Base-by-base conservation (phyloP, 176 grass and related monocot species). In the Panicum miliaceum region DNA sequence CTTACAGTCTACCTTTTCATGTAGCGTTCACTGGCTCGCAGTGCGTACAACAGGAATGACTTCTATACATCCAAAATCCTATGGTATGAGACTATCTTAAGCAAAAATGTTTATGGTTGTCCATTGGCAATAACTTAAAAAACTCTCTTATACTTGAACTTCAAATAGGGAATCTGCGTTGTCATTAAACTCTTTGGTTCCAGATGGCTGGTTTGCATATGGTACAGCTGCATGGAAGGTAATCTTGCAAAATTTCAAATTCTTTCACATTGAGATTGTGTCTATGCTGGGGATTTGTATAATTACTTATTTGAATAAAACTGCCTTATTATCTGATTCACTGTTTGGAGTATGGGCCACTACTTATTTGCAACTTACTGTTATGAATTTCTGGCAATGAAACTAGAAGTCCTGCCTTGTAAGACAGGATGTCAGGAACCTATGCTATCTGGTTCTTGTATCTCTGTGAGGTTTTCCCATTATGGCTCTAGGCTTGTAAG, bases 201-300 rank as follows among this genome's bases (percentile, higher is more conserved):
- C 89, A 82, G 93, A 98, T 95, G 91, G 96, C 27, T 95, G 96
- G 93, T 98, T 98, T 87, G 90, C 96, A n/a, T 92, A 92, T 57
- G 96, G 96, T 73, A 94, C 87, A 63, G 82, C 87, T 88, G 89
- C 96, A 80, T 94, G 92, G 86, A 98, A 93, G 93, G 96, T 98
- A 83, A 71, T 43, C 48, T 84, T 32, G 23, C 20, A 1, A 22
- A 87, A 37, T 52, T 85, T 47, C 20, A 84, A 75, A 20, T 66
- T 82, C 38, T 77, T 82, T 75, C 40, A 4, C 6, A 66, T 42
- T 51, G 7, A 59, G 4, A 71, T 41, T 15, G 16, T 47, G 32
- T 61, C 26, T 16, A 32, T 45, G 57, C 1, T 0, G 47, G 35
- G 45, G 26, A 22, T 16, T 48, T 68, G 18, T 48, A 56, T 29